Evolutionary conservation across 148 eudicot species (phyloP).

Genomic region (Bassia scoparia): DNA sequence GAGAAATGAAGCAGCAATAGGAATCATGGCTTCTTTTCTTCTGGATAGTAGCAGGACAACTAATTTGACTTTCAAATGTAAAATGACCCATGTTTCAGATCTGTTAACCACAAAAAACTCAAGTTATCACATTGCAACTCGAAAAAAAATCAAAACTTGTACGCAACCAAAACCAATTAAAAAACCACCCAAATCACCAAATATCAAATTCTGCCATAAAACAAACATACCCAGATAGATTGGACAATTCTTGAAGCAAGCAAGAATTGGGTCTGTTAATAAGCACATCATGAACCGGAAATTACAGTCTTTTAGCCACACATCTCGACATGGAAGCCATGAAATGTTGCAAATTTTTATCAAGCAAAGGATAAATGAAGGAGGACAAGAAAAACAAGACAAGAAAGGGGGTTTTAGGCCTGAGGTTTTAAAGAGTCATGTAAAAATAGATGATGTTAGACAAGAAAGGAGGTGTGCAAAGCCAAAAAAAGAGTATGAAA

Average conservation of each 20-base stretch:
- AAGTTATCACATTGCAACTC: background rate
- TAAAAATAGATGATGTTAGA: too few relatives aligned
- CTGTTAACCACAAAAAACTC: conserved; percentile 21
- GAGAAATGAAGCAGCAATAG: conserved; percentile 30
- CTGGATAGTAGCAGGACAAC: conserved; percentile 38
- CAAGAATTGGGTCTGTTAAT: conserved; percentile 34
- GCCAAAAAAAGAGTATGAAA: too few relatives aligned
- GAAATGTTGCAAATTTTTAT: background rate
- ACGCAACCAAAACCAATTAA: background rate
- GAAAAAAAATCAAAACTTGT: conserved; percentile 12
- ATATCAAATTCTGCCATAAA: too few relatives aligned
- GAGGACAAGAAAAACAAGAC: background rate
- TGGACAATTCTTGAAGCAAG: conserved; percentile 26
- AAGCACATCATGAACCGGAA: conserved; percentile 37
- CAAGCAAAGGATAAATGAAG: background rate
- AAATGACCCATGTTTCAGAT: conserved; percentile 37
- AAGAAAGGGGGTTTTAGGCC: conserved; percentile 17
- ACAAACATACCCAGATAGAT: conserved; percentile 42
- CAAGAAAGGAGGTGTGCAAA: too few relatives aligned
- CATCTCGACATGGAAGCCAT: conserved; percentile 59
- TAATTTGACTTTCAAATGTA: conserved; percentile 32
- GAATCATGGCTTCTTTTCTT: conserved; percentile 33
- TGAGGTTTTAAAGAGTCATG: background rate
- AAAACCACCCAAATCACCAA: too few relatives aligned
- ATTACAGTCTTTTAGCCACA: conserved; percentile 44